Evolutionary conservation across 495 filamentous ascomycete species (phyloP).

Genomic region (Aspergillus carlsbadensis): DNA sequence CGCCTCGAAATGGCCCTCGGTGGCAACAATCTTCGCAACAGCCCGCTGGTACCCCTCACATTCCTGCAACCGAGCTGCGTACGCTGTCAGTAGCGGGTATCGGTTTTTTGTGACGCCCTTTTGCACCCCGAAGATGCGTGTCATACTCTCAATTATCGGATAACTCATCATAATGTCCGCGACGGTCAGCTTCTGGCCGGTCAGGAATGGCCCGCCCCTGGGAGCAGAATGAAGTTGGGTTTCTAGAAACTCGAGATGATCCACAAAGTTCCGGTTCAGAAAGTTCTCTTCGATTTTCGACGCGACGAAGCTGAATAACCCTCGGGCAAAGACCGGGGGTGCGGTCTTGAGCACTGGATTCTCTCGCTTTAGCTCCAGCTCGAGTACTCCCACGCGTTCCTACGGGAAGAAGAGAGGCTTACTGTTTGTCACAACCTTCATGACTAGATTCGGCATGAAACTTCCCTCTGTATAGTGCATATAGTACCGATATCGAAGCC

Average conservation of each 20-base stretch:
- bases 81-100: too few species aligned
- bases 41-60: too few species aligned
- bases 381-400: too few species aligned
- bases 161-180: constrained; percentile 79
- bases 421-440: constrained; percentile 54
- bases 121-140: too few species aligned
- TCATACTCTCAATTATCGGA: constrained; percentile 46
- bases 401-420: constrained; percentile 23
- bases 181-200: constrained; percentile 65
- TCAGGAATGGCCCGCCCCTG: constrained; percentile 40
- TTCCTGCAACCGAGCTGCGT: too few species aligned
- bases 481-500: constrained; percentile 69
- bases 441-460: constrained; percentile 64
- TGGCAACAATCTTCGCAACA: too few species aligned
- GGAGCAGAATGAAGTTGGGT: constrained; percentile 60
- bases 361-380: too few species aligned
- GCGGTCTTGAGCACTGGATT: too few species aligned
- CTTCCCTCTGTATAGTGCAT: constrained; percentile 80
- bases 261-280: constrained; percentile 59
- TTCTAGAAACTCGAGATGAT: constrained; percentile 70
- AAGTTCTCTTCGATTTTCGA: constrained; percentile 57
- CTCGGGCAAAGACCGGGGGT: too few species aligned
- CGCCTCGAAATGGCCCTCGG: too few species aligned
- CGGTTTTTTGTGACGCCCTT: too few species aligned
- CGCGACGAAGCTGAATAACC: constrained; percentile 51